Conservation (phyloP, 202 grass and related monocot species). For the Zizania palustris region DNA sequence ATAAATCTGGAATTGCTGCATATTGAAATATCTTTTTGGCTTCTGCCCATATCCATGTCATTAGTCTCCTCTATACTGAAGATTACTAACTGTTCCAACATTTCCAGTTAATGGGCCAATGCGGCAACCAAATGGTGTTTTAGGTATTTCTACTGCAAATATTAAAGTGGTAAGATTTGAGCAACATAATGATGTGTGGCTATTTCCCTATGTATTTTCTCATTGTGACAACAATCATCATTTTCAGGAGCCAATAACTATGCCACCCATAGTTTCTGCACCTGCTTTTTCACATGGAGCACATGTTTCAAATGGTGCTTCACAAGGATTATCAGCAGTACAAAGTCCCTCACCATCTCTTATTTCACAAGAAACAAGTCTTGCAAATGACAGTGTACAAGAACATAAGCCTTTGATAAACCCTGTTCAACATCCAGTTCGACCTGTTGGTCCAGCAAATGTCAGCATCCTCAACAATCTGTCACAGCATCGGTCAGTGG, state of each 20-base stretch:
- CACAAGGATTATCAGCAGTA: conserved; percentile 64
- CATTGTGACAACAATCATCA: conserved; percentile 18
- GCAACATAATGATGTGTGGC: conserved; percentile 18
- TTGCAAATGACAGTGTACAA: conserved; percentile 68
- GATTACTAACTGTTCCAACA: conserved; percentile 34
- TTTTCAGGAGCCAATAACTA: conserved; percentile 75
- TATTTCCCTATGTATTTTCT: conserved; percentile 25
- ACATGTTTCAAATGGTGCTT: conserved; percentile 59
- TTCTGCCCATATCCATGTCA: conserved; percentile 5
- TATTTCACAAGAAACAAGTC: conserved; percentile 80
- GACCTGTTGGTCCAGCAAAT: conserved; percentile 73
- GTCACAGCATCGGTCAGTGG: conserved; percentile 61
- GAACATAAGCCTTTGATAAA: conserved; percentile 86
- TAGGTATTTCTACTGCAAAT: conserved; percentile 53
- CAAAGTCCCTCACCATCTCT: conserved; percentile 80
- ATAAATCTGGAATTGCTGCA: conserved; percentile 13
- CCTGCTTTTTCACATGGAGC: conserved; percentile 61
- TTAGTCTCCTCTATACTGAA: conserved; percentile 37
- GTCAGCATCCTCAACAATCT: conserved; percentile 84
- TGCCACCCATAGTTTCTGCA: conserved; percentile 64
- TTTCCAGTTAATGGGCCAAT: conserved; percentile 69
- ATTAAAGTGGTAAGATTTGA: conserved; percentile 76
- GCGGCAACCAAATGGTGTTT: conserved; percentile 56
- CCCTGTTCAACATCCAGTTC: conserved; percentile 61
- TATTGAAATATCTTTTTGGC: conserved; percentile 12